Evolutionary conservation across 2,329 filamentous ascomycete genomes (phyloP).

Genomic region (Blumeria graminis): DNA sequence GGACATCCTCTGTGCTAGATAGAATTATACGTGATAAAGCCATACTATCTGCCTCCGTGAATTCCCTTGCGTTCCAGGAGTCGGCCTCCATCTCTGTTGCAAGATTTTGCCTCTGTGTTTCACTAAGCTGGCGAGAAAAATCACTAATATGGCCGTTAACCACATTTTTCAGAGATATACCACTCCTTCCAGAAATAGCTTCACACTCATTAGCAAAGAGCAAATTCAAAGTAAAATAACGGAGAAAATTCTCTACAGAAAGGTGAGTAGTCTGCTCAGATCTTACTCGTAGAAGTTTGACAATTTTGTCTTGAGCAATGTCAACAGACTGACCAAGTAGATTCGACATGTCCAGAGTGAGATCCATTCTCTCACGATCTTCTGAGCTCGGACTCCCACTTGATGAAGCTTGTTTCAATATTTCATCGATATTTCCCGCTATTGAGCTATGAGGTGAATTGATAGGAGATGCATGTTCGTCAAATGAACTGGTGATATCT

Average conservation of each 20-base stretch:
- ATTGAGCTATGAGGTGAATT: constrained; percentile 11
- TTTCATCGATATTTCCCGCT: constrained; percentile 11
- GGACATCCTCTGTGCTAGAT: constrained; percentile 21
- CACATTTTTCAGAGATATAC: constrained; percentile 49
- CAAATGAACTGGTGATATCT: constrained; percentile 56
- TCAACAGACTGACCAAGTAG: constrained; percentile 61
- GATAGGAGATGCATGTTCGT: constrained; percentile 9
- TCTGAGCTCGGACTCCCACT: constrained; percentile 8
- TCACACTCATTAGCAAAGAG: constrained; percentile 75
- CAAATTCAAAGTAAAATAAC: constrained; percentile 62
- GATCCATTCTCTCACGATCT: constrained; percentile 51
- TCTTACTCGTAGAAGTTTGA: constrained; percentile 53
- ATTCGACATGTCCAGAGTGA: constrained; percentile 52
- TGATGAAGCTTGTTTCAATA: constrained; percentile 4
- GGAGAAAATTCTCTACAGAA: constrained; percentile 44
- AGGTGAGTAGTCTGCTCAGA: constrained; percentile 48
- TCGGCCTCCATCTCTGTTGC: constrained; percentile 59
- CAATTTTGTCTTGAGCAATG: constrained; percentile 51
- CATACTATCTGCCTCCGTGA: constrained; percentile 33
- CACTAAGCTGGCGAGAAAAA: constrained; percentile 48
- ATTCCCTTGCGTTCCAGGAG: constrained; percentile 57
- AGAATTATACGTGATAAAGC: neutral
- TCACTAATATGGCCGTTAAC: constrained; percentile 65
- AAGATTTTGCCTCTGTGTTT: constrained; percentile 48
- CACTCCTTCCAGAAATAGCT: constrained; percentile 56